Evolutionary conservation across 1,284 basidiomycete genomes (phyloP), one percentile per base, ranked within the genome.

Genomic region (Cryptococcus sp.): DNA sequence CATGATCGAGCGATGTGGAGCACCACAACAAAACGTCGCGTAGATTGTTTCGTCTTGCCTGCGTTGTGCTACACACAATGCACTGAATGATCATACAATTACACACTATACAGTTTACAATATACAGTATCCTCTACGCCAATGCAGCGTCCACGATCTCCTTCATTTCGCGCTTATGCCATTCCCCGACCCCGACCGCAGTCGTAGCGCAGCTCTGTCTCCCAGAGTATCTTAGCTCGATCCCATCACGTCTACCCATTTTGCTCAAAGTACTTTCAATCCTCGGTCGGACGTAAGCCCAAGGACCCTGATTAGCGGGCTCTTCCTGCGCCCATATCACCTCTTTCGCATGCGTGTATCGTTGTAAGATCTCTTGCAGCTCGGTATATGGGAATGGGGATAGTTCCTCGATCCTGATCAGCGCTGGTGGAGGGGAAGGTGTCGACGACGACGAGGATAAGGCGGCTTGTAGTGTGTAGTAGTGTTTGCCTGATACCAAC

Each of bases 291-390:
- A 91, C 86, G 77, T 89, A 88, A 8, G 80, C 74, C 81, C 84
- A 93, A 1, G 87, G 84, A 1, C 91, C 91, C 75, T 93, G 91
- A 71, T 94, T 94, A 69, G 81, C 84, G 4, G 91, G 87, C 71
- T 94, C 91, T 70, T 94, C 92, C 74, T 94, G 91, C 17, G 90
- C 81, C 86, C 88, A 93, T 11, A 75, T 40, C 16, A 85, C 61
- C 51, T 85, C 79, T 61, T 84, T n/a, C 65, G 64, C 4, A 72
- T 50, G 19, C 19, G 40, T 81, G 66, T 89, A 89, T 1, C 73
- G 66, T 46, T 66, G 56, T 25, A 93, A 76, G 0, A 80, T 80
- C 2, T 80, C 69, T 5, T 75, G 71, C 0, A 93, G 78, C 23
- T 79, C 78, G 0, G 73, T 60, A 72, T 89, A 90, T 0, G 92